Evolutionary conservation across 2,329 filamentous ascomycete genomes (phyloP), one percentile per base, ranked within the genome.

Genomic region (Xylariaceae sp.): DNA sequence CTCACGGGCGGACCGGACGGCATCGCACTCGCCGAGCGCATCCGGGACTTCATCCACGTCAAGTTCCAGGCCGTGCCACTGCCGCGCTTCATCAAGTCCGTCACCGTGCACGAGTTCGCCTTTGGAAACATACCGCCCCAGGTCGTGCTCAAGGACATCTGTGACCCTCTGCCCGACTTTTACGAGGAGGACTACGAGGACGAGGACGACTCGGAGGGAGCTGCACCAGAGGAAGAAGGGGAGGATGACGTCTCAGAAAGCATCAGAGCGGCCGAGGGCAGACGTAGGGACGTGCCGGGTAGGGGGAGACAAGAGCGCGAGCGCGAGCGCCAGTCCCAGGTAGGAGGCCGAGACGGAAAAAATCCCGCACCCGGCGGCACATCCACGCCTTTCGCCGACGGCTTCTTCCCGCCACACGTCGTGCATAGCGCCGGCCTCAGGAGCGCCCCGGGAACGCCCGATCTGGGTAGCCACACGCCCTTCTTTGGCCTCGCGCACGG

Each of bases 41-140:
- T 98, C 64, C 85, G 90, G 50, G 81, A 82, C 55, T 98, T 98
- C 66, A 85, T 98, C 54, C 88, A 98, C 66, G 83, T 88, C 59
- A 92, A 89, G 57, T 98, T 98, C 65, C 92, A 98, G 66, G 81
- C 88, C 45, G 83, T 97, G 48, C 77, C 84, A 17, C 75, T 98
- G 32, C 92, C 92, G 43, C 85, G 88, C 56, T 96, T 98, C 73
- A 96, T 98, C 65, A 89, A 92, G 58, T 92, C 88, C 17, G 92
- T 98, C 53, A 84, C 88, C 38, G 89, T 96, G 28, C 89, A 96
- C 61, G 83, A 86, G 45, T 98, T 98, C 65, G 83, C 90, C 48
- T 96, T 98, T 61, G 92, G 92, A 33, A 78, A 72, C 18, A 80
- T 90, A 34, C 73, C 85, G 27, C 92, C 92, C 2, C 77, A 85